Base-by-base conservation (phyloP, 2,329 filamentous ascomycete genomes). In the Beauveria pseudobassiana region DNA sequence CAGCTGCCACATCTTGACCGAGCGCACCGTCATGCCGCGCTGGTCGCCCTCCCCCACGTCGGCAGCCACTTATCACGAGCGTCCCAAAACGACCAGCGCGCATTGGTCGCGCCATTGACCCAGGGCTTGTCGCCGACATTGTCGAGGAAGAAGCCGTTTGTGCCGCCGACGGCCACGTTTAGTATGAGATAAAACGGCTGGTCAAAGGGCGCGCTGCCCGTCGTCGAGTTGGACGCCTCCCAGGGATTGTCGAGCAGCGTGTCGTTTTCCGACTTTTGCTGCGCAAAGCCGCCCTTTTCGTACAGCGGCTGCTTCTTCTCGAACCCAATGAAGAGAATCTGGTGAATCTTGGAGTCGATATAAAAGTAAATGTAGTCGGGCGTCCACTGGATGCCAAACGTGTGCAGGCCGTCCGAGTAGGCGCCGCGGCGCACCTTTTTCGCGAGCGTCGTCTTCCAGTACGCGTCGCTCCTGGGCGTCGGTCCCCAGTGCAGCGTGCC, bases 301-400 rank as follows among this genome's bases (percentile, higher is more conserved):
- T 74, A 80, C 62, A 79, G 74, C 48, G 72, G 68, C 28, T 67
- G 58, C 22, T 70, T 65, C 26, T 64, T 57, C n/a, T 68, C 67
- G 64, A 77, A 76, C 12, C 71, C 71, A 18, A 74, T 66, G 63
- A 74, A 76, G 51, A 76, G 65, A 63, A 77, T 74, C 65, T 77
- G 72, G 20, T 71, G 69, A 16, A 78, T 68, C 18, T 75, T 73
- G 65, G 71, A 75, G 68, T 83, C 78, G 43, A 83, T 70, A 67
- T 80, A 84, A 28, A 79, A 81, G 71, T 80, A 83, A 22, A 84
- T 72, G 69, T 82, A 82, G 48, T 78, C 74, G 55, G 77, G 72
- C 2, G 73, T 76, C 81, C 81, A 84, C 65, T 83, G 79, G 18
- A 83, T 65, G 5, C 80, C 82, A 63, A 76, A 84, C 1, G 78